Base-by-base conservation (phyloP, 164 flowering plant species). In the Hamamelis virginiana region DNA sequence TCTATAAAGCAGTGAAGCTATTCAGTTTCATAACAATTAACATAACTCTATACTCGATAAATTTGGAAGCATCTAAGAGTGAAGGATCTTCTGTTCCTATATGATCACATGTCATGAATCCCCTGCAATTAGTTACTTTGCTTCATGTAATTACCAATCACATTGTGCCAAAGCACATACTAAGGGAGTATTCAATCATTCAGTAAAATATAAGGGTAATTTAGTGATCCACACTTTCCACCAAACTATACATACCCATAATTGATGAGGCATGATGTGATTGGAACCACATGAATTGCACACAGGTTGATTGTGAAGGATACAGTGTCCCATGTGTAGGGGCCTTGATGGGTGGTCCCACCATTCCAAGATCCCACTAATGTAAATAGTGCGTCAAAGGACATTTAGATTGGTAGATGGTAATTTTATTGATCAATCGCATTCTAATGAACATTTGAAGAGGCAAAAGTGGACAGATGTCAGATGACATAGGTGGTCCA, bases 401-500 rank as follows among this genome's bases (percentile, higher is more conserved):
- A 27, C 55, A 58, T 60, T 59, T 47, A 14, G 43, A 64, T 66
- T 27, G 25, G 41, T 62, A 4, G 28, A 12, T 33, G 21, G 18
- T 18, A 13, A 64, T 48, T 28, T 4, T 43, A 16, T 56, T 53
- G 21, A 56, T 18, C 62, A 12, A 63, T 19, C 56, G n/a, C 22
- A 27, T 27, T 45, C 22, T 38, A 46, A 33, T 6, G 41, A 33
- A 33, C 41, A 62, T 18, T 15, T 67, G 12, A 33, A 45, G 51
- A 43, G 5, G 25, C 25, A 73, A 53, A 44, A 21, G 45, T 38
- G 48, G 43, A 48, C 58, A 46, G 38, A 43, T 43, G 55, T 53
- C 66, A 67, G 23, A 22, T 6, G 56, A 8, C 23, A 18, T 15
- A 27, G 61, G 71, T 62, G 71, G 67, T 67, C 71, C 75, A 62